These are phyloP conservation scores for Schizosaccharomyces japonicus DNA, from an alignment of 805 yeast species.

Conservation along the genomic window DNA sequence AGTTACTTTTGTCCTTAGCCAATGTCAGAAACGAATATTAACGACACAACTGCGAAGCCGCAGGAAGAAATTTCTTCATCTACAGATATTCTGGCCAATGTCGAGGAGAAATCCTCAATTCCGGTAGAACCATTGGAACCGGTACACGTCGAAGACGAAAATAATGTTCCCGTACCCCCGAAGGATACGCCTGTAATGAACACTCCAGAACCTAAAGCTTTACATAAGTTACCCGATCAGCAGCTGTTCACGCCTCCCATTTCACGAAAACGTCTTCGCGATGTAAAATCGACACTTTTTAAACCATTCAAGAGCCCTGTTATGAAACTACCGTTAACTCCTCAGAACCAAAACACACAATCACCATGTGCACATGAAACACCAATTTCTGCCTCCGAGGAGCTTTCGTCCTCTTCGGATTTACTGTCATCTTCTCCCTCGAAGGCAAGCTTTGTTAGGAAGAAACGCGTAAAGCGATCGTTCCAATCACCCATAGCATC, in stretches of 20 bases:
- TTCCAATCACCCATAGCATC: neutral
- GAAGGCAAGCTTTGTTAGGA: neutral
- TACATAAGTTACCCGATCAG: too few relatives aligned
- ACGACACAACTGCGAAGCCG: too few relatives aligned
- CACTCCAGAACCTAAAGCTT: too few relatives aligned
- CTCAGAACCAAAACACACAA: neutral
- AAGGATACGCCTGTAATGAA: too few relatives aligned
- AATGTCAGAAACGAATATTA: too few relatives aligned
- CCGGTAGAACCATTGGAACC: too few relatives aligned
- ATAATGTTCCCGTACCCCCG: too few relatives aligned
- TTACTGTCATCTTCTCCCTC: neutral
- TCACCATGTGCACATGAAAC: neutral
- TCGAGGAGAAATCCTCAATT: too few relatives aligned
- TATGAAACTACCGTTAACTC: neutral
- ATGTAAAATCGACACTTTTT: neutral
- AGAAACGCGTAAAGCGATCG: neutral
- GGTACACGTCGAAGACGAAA: too few relatives aligned
- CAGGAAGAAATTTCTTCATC: too few relatives aligned
- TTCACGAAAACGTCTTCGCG: neutral
- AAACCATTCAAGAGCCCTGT: conserved; percentile 1
- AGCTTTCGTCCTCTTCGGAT: neutral
- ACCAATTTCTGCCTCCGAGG: neutral
- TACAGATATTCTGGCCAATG: too few relatives aligned
- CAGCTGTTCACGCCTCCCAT: neutral
- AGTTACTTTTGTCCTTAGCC: too few relatives aligned